Base-by-base conservation (phyloP, 441 rosid genomes). In the Gossypium schwendimanii region DNA sequence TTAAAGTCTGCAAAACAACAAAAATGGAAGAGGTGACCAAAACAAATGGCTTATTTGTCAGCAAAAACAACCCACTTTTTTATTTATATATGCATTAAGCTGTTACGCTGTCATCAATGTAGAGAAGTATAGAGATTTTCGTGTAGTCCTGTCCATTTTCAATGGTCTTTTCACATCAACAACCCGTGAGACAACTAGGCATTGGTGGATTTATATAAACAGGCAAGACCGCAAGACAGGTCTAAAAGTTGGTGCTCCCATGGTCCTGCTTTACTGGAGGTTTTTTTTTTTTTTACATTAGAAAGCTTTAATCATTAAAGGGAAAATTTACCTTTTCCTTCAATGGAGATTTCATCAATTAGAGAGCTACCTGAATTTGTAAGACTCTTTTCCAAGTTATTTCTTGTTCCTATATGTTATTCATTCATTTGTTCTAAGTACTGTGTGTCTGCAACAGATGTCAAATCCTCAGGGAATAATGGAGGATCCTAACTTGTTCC, bases 401-500 rank as follows among this genome's bases (percentile, higher is more conserved):
- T 28, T 39, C 49, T 63, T 6, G 0, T 39, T 63, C 28, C 1
- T 41, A 63, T 11, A 3, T 36, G 20, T 20, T 36, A 18, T 23
- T 21, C 7, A 62, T 15, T 5, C 18, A 4, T 23, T 57, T 23
- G 33, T 4, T 57, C 7, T 57, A 17, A 57, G 53, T 23, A 21
- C 17, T 17, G 7, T 53, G 1, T 7, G 9, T 18, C 24, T 31
- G 33, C 33, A 31, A 31, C 33, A 31, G 33, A 31, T 31, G 33
- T 15, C n/a, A 57, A 45, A 71, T 61, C 59, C 31, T 1, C 79
- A 85, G 89, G 90, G 77, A 75, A 75, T 83, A 74, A 79, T 84
- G 79, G 93, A 85, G 54, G 88, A 82, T 73, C 55, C 79, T 3
- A 26, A 80, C 79, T 81, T 83, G 69, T 73, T 83, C 62, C 79